Conservation (phyloP, 2,329 filamentous ascomycete species). For the Cladosporium sphaerospermum region DNA sequence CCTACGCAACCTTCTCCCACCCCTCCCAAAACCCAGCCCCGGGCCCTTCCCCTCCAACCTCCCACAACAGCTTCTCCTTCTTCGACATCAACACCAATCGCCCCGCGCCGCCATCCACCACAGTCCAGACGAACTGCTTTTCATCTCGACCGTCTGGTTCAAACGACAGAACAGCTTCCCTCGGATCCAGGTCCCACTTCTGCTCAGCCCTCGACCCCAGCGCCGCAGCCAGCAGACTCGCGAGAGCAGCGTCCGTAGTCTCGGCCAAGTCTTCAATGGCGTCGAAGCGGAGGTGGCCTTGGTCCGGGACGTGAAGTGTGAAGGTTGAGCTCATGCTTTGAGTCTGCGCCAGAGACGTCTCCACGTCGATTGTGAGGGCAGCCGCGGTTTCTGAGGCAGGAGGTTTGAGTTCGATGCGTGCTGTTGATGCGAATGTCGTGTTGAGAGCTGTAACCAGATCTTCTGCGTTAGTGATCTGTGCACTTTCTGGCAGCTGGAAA, state of each 20-base stretch:
- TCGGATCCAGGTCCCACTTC: slow-evolving; percentile 19
- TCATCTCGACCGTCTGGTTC: slow-evolving; percentile 7
- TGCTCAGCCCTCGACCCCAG: slow-evolving; percentile 11
- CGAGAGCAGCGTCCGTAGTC: slow-evolving; percentile 13
- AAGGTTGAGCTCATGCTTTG: slow-evolving; percentile 23
- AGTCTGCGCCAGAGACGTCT: slow-evolving; percentile 19
- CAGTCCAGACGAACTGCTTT: slow-evolving; percentile 13
- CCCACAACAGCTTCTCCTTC: slow-evolving; percentile 14
- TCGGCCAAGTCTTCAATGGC: slow-evolving; percentile 9
- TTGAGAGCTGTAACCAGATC: slow-evolving; percentile 14
- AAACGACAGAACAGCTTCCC: slow-evolving; percentile 15
- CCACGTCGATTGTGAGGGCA: slow-evolving; percentile 17
- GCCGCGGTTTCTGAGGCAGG: background rate
- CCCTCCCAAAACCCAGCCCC: slow-evolving; percentile 13
- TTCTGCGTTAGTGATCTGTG: slow-evolving; percentile 12
- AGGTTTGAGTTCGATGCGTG: background rate
- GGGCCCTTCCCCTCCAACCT: background rate
- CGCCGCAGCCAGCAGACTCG: slow-evolving; percentile 11
- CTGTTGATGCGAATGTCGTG: background rate
- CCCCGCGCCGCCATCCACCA: slow-evolving; percentile 6
- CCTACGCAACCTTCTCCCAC: background rate
- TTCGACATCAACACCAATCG: slow-evolving; percentile 10
- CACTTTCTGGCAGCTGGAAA: slow-evolving; percentile 10
- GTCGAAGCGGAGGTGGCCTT: slow-evolving; percentile 5
- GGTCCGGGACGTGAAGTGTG: slow-evolving; percentile 1